Percentiles rank a stretch among this genome's conserved stretches.
Evolutionary conservation across 768 basidiomycete species (phyloP).

Genomic region (Boletus tylopilopsis): DNA sequence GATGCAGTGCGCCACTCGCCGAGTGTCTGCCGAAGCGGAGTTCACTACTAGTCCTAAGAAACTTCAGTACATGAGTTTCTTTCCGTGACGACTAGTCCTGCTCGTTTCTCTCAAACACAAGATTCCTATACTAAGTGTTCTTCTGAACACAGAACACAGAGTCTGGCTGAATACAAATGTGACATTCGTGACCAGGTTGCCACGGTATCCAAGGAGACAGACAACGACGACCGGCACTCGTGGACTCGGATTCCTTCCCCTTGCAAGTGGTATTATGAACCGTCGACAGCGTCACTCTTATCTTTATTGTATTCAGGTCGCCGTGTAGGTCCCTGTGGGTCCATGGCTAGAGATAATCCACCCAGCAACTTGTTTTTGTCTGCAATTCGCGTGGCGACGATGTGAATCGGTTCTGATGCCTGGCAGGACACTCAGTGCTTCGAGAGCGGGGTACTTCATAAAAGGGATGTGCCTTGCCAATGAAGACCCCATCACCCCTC

Average conservation of each 20-base stretch:
- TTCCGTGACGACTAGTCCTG: too few relatives aligned
- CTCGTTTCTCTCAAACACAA: too few relatives aligned
- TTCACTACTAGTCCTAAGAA: too few relatives aligned
- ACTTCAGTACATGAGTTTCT: too few relatives aligned
- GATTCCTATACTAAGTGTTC: too few relatives aligned
- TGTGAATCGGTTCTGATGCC: constrained; percentile 3
- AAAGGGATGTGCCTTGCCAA: constrained; percentile 5
- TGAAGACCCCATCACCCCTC: not conserved
- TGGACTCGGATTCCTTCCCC: too few relatives aligned
- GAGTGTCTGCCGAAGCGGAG: too few relatives aligned
- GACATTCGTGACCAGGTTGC: too few relatives aligned
- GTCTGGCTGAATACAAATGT: too few relatives aligned
- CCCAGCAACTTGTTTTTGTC: constrained; percentile 15
- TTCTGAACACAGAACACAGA: too few relatives aligned
- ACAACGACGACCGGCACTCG: not conserved
- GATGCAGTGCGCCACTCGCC: too few relatives aligned
- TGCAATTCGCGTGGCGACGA: constrained; percentile 6
- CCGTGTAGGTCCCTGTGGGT: constrained; percentile 24
- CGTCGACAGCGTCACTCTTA: not conserved
- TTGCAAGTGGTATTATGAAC: not conserved
- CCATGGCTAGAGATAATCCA: not conserved
- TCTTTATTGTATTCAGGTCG: constrained; percentile 17
- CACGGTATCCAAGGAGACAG: too few relatives aligned
- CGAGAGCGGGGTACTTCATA: constrained; percentile 8
- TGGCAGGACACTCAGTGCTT: not conserved